Evolutionary conservation across 2,329 filamentous ascomycete species (phyloP).

Genomic region (Purpureocillium lavendulum): DNA sequence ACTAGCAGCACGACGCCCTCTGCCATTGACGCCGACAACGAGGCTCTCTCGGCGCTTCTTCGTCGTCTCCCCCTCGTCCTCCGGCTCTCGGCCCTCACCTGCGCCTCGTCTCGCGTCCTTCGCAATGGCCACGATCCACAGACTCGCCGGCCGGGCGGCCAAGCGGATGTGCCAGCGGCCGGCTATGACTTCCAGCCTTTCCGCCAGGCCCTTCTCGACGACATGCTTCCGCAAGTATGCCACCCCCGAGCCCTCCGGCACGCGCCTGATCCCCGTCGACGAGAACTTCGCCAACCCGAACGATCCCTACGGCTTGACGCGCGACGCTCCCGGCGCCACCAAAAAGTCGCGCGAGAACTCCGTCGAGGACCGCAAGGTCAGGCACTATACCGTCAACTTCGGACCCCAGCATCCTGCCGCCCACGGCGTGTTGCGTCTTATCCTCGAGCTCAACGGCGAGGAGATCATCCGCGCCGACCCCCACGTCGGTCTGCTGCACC

Average conservation of each 20-base stretch:
- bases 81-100: constrained; percentile 19
- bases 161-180: constrained; percentile 55
- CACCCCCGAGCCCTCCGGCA: constrained; percentile 41
- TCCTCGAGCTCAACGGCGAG: constrained; percentile 95
- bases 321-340: constrained; percentile 29
- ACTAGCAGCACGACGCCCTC: constrained; percentile 22
- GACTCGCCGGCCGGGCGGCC: constrained; percentile 63
- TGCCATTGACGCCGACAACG: constrained; percentile 24
- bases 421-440: constrained; percentile 94
- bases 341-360: constrained; percentile 40
- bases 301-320: constrained; percentile 40
- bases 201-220: constrained; percentile 56
- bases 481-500: constrained; percentile 91
- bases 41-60: constrained; percentile 23
- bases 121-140: constrained; percentile 61
- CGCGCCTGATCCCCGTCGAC: constrained; percentile 57
- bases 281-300: constrained; percentile 50
- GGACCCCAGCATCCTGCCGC: constrained; percentile 97
- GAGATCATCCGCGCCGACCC: constrained; percentile 95
- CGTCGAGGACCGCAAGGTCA: constrained; percentile 68
- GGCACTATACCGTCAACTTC: constrained; percentile 99
- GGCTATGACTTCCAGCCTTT: constrained; percentile 19
- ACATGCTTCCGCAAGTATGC: constrained; percentile 55
- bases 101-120: constrained; percentile 9
- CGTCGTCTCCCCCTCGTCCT: constrained; percentile 14